Percentiles rank a stretch among this genome's conserved stretches.
Conservation (phyloP, 78 protist species). For the Neovahlkampfia damariscottae region DNA sequence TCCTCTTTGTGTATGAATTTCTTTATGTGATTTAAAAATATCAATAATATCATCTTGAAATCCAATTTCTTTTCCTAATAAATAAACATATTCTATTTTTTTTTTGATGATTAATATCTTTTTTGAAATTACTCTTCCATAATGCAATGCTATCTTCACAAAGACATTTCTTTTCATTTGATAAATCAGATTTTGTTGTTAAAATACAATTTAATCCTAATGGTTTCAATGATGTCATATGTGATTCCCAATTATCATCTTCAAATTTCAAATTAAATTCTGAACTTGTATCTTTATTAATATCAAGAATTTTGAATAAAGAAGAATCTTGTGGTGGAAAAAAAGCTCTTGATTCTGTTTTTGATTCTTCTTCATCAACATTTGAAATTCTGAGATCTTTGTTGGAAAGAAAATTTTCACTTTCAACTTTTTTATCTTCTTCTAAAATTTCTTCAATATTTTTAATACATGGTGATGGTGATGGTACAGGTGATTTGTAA, state of each 20-base stretch:
- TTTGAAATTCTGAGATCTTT: not conserved
- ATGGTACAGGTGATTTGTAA: too few species aligned
- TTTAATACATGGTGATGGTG: too few species aligned
- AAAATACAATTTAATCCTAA: not conserved
- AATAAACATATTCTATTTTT: not conserved
- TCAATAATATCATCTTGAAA: not conserved
- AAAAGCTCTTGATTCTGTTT: too few species aligned
- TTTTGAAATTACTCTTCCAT: too few species aligned
- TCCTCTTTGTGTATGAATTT: not conserved
- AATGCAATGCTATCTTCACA: too few species aligned
- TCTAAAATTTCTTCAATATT: not conserved
- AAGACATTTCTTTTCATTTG: too few species aligned
- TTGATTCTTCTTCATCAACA: not conserved
- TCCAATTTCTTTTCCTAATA: conserved; percentile 13
- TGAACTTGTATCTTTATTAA: not conserved
- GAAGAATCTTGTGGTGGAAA: too few species aligned
- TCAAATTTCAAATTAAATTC: not conserved
- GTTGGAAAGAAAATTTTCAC: not conserved
- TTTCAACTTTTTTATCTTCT: not conserved
- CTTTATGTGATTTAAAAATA: not conserved
- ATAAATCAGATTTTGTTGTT: not conserved
- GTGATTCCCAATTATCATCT: not conserved
- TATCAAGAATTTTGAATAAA: not conserved
- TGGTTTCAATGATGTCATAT: conserved; percentile 9
- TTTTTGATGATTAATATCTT: too few species aligned